Evolutionary conservation across 108 stramenopile genomes (phyloP).

Genomic region (Cyclotella kingstonii): DNA sequence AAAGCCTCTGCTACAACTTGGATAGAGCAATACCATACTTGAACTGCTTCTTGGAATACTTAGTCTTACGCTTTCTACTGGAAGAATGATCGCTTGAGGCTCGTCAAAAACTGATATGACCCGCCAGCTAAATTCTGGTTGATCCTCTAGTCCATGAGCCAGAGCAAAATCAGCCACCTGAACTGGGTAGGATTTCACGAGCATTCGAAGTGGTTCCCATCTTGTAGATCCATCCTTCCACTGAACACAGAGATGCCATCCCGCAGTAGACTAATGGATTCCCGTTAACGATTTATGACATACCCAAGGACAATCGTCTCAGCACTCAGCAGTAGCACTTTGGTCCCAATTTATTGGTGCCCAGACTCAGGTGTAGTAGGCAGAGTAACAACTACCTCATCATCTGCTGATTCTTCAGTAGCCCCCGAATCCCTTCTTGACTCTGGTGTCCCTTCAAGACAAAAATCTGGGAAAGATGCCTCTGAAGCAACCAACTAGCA

Average conservation of each 20-base stretch:
- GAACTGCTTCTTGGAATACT: background rate
- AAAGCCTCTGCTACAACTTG: conserved; percentile 21
- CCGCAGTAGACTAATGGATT: background rate
- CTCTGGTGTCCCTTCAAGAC: no score
- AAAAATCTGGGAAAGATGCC: no score
- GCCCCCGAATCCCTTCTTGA: no score
- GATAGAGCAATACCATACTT: conserved; percentile 38
- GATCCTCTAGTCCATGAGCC: conserved; percentile 5
- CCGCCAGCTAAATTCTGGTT: conserved; percentile 19
- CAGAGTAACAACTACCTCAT: no score
- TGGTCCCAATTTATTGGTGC: no score
- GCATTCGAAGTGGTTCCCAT: conserved; percentile 17
- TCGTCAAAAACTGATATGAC: background rate
- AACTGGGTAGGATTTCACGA: conserved; percentile 33
- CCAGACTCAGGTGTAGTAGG: no score
- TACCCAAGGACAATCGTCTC: no score
- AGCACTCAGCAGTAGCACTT: no score
- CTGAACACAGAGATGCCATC: background rate
- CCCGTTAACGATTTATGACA: no score
- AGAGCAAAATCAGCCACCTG: conserved; percentile 26
- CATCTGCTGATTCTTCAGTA: no score
- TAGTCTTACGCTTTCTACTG: background rate
- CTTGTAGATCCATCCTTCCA: background rate
- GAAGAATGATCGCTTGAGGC: background rate
- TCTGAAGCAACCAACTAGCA: no score